phyloP scores from a whole-genome alignment of 148 eudicot species.

The Vaccinium darrowii region DNA sequence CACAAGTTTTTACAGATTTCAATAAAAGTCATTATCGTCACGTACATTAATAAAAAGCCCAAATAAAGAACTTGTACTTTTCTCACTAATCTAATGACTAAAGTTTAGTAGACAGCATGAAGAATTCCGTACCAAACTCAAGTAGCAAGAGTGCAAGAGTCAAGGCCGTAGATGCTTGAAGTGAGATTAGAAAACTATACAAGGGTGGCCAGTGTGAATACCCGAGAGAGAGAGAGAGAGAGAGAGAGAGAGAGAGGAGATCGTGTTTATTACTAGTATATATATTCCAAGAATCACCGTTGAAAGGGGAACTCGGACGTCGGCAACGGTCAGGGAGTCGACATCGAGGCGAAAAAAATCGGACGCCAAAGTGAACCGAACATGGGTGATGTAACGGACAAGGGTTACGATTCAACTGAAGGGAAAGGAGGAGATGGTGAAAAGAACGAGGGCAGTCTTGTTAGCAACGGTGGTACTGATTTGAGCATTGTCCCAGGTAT shows the following conservation, averaged over 20 bases:
- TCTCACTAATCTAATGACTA: too few species aligned
- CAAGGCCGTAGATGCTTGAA: too few species aligned
- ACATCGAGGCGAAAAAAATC: background rate
- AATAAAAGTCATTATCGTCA: too few species aligned
- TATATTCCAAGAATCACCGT: background rate
- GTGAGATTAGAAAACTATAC: background rate
- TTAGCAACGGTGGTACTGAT: background rate
- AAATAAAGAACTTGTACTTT: too few species aligned
- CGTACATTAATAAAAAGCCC: too few species aligned
- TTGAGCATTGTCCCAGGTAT: background rate
- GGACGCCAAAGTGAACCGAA: background rate
- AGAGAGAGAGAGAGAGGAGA: background rate
- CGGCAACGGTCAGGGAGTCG: background rate
- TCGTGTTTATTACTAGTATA: too few species aligned
- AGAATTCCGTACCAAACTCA: too few species aligned
- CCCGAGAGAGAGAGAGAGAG: background rate
- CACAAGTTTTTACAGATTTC: too few species aligned
- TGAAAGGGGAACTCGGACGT: background rate
- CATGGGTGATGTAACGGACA: background rate
- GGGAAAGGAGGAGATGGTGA: background rate
- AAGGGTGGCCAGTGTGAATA: background rate
- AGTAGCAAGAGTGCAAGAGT: too few species aligned
- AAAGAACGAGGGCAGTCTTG: background rate
- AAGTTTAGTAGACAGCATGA: too few species aligned
- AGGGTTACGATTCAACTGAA: background rate